These are phyloP conservation scores for Phytophthora vignae DNA, from an alignment of 352 stramenopile species.

Conservation along the genomic window DNA sequence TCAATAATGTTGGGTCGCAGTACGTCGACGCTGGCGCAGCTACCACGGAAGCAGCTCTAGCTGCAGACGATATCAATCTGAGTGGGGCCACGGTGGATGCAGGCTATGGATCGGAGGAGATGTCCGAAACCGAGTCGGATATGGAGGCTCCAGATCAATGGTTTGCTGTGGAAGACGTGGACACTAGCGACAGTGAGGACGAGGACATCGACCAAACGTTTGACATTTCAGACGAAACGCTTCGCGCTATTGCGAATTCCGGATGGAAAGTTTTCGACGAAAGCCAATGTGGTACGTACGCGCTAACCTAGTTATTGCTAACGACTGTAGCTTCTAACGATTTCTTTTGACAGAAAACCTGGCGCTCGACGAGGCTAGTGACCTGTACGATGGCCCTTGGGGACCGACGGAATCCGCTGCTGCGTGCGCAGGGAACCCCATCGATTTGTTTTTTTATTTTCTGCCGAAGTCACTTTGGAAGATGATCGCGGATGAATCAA, in stretches of 20 bases:
- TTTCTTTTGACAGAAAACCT: background rate
- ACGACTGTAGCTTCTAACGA: background rate
- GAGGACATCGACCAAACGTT: background rate
- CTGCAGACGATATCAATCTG: background rate
- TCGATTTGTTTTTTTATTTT: background rate
- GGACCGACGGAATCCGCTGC: too few species aligned
- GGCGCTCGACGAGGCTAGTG: background rate
- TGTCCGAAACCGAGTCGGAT: background rate
- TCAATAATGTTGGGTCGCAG: too few species aligned
- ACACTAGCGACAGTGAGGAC: background rate
- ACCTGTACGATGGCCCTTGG: background rate
- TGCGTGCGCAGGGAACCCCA: too few species aligned
- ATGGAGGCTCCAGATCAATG: background rate
- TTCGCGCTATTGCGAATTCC: background rate
- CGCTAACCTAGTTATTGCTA: background rate
- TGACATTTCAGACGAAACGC: too few species aligned
- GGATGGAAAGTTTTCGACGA: background rate
- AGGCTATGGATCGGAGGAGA: background rate
- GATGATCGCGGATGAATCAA: background rate
- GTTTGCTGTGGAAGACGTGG: background rate
- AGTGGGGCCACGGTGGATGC: background rate
- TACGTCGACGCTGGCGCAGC: too few species aligned
- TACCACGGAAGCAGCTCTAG: background rate
- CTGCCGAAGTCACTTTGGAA: background rate
- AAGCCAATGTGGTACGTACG: background rate